These are phyloP conservation scores for Nakataea oryzae DNA, from an alignment of 2,329 filamentous ascomycete species.

Conservation along the genomic window DNA sequence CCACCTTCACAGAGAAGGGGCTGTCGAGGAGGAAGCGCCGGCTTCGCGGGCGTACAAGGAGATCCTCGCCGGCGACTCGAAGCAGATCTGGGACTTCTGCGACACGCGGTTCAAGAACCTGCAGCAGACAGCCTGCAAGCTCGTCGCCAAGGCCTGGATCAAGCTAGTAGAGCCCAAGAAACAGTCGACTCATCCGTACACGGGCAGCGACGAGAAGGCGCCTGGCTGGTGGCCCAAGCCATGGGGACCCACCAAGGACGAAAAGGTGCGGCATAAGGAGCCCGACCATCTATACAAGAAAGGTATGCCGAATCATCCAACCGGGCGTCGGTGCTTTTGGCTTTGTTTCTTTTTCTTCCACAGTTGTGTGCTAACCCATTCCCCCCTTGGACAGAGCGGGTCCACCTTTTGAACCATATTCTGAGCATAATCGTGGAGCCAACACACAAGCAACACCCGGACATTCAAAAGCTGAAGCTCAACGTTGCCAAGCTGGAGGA, in stretches of 20 bases:
- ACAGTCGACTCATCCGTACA: conserved; percentile 65
- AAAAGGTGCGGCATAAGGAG: conserved; percentile 57
- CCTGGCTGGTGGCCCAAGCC: conserved; percentile 58
- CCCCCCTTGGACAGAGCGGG: conserved; percentile 37
- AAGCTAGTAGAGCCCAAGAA: conserved; percentile 69
- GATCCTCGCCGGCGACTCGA: conserved; percentile 38
- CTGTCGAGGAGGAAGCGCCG: neutral
- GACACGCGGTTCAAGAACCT: conserved; percentile 51
- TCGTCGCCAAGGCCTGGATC: conserved; percentile 66
- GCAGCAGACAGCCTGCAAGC: conserved; percentile 62
- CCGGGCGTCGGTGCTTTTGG: too few species aligned
- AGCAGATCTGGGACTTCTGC: conserved; percentile 49
- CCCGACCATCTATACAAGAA: conserved; percentile 63
- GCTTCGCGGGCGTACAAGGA: conserved; percentile 18
- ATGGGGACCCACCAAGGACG: conserved; percentile 37
- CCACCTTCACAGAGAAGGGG: neutral
- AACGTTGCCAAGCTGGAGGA: conserved; percentile 47
- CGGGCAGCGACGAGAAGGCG: conserved; percentile 48
- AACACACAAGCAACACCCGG: conserved; percentile 33
- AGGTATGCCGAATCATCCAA: too few species aligned
- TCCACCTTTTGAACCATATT: conserved; percentile 49
- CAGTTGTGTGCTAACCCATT: neutral
- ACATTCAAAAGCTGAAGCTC: conserved; percentile 42
- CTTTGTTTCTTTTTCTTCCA: conserved; percentile 4
- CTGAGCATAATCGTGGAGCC: conserved; percentile 46